Evolutionary conservation across 129 eudicot genomes (phyloP).

Genomic region (Centaurea solstitialis): DNA sequence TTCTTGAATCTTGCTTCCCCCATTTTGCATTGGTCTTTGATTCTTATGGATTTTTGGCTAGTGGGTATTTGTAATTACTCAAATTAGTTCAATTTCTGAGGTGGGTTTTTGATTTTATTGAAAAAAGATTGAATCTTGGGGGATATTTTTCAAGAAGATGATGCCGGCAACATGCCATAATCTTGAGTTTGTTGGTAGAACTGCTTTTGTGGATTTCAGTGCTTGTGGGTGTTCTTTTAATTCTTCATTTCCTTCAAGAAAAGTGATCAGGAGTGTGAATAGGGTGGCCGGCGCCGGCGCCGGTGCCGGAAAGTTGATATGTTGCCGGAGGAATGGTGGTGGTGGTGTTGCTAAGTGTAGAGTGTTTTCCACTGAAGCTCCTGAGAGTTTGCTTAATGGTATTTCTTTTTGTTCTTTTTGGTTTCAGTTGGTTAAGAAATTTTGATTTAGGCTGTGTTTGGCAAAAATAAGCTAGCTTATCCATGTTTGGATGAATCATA

Average conservation of each 20-base stretch:
- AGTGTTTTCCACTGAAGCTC: constrained; percentile 59
- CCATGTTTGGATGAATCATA: too few species aligned
- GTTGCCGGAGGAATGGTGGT: constrained; percentile 43
- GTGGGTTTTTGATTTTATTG: constrained; percentile 41
- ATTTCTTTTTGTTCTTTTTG: not conserved
- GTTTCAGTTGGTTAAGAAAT: not conserved
- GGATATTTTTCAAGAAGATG: constrained; percentile 46
- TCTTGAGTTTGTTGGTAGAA: constrained; percentile 68
- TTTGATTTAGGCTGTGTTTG: too few species aligned
- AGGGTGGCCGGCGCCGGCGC: constrained; percentile 12
- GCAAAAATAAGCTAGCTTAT: too few species aligned
- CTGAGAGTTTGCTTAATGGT: constrained; percentile 78
- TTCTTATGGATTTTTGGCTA: constrained; percentile 20
- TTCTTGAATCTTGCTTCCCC: not conserved
- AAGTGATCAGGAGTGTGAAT: constrained; percentile 38
- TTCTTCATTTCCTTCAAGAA: constrained; percentile 40
- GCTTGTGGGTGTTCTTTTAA: constrained; percentile 80
- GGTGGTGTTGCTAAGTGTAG: constrained; percentile 39
- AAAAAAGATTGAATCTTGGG: constrained; percentile 18
- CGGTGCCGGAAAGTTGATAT: constrained; percentile 46
- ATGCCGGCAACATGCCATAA: constrained; percentile 78
- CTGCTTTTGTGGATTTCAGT: constrained; percentile 41
- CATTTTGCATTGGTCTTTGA: constrained; percentile 17
- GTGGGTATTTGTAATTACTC: constrained; percentile 18
- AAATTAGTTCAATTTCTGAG: constrained; percentile 25